A percentile compares a stretch with the other conserved stretches of the same genome.
Conservation (phyloP, 2,329 filamentous ascomycete genomes). For the Dichotomopilus funicola region DNA sequence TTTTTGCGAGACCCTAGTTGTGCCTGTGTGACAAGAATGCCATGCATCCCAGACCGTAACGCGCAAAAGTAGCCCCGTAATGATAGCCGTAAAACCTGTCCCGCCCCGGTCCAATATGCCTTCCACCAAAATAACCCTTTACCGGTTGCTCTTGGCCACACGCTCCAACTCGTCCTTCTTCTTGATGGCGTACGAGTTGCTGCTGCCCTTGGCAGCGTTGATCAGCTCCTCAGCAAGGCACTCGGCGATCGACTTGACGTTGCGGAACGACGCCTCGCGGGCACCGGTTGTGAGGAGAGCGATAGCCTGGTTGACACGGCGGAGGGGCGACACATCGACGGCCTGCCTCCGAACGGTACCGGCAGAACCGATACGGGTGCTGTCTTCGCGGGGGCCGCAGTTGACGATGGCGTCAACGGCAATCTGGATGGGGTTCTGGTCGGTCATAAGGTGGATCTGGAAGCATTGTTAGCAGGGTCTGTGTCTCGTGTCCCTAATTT, state of each 20-base stretch:
- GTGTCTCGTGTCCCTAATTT: constrained; percentile 24
- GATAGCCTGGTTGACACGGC: constrained; percentile 99
- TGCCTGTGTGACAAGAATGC: constrained; percentile 39
- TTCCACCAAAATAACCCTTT: constrained; percentile 45
- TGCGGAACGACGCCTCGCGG: constrained; percentile 97
- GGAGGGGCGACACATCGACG: constrained; percentile 99
- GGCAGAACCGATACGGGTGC: constrained; percentile 97
- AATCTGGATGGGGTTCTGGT: constrained; percentile 99
- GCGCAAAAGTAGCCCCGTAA: constrained; percentile 38
- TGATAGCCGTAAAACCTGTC: constrained; percentile 36
- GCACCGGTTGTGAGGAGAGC: constrained; percentile 98
- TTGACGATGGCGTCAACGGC: constrained; percentile 99
- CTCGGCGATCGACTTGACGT: constrained; percentile 99
- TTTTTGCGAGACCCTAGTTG: constrained; percentile 32
- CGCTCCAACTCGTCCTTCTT: constrained; percentile 99
- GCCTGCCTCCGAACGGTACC: constrained; percentile 99
- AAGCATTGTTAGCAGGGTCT: neutral
- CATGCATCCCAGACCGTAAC: constrained; percentile 39
- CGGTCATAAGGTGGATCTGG: constrained; percentile 99
- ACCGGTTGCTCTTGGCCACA: constrained; percentile 99
- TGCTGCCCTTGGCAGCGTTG: constrained; percentile 99
- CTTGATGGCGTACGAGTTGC: constrained; percentile 99
- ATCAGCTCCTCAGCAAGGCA: constrained; percentile 99
- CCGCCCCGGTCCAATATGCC: constrained; percentile 23
- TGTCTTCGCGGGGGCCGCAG: constrained; percentile 99